Evolutionary conservation across 1,284 basidiomycete species (phyloP).

Genomic region (Rhizoctonia solani): DNA sequence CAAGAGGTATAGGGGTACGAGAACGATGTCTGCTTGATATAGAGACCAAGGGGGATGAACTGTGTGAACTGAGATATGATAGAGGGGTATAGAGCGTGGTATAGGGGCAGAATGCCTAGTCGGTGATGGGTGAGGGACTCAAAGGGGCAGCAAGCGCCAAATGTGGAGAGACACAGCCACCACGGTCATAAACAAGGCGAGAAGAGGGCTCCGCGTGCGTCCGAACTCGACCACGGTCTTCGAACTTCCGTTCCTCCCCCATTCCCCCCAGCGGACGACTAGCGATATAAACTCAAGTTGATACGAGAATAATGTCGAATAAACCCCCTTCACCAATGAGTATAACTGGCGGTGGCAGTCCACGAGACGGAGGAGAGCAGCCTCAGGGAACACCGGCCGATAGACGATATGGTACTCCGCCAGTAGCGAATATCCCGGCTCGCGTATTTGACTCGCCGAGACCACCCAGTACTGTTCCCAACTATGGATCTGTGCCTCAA

Average conservation of each 20-base stretch:
- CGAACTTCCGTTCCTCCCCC: no score
- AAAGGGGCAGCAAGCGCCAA: background rate
- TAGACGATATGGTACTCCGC: conserved; percentile 23
- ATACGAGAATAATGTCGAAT: background rate
- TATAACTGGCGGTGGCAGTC: background rate
- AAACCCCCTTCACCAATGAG: background rate
- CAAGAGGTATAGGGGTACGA: background rate
- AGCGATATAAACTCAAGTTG: background rate
- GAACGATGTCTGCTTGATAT: no score
- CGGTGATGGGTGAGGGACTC: no score
- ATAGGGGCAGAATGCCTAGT: no score
- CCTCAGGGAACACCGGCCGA: background rate
- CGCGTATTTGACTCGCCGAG: conserved; percentile 14
- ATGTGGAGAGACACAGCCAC: conserved; percentile 14
- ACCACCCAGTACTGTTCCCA: conserved; percentile 27
- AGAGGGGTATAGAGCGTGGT: no score
- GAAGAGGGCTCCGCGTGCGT: conserved; percentile 7
- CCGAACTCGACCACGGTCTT: conserved; percentile 19
- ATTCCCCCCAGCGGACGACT: background rate
- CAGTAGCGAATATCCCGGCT: conserved; percentile 20
- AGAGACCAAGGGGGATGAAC: no score
- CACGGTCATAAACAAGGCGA: background rate
- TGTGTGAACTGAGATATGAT: no score
- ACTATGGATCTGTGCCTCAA: conserved; percentile 17
- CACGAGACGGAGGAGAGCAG: background rate